These are phyloP conservation scores for Rugosomyces carneus DNA, from an alignment of 1,284 basidiomycete genomes.

Conservation along the genomic window DNA sequence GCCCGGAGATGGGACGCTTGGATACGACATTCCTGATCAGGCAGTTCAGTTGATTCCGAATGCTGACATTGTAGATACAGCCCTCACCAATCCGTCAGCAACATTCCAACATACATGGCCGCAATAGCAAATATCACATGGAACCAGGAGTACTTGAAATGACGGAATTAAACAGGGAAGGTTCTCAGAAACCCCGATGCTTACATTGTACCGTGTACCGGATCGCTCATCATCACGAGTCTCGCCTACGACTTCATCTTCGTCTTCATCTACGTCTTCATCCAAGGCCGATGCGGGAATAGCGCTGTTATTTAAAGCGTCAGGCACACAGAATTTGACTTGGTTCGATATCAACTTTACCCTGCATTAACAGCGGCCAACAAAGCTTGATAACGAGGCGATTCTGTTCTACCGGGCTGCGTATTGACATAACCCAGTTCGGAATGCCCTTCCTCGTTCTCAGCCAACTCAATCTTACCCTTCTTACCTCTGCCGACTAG, in stretches of 20 bases:
- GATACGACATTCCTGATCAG: constrained; percentile 67
- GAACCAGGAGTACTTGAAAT: constrained; percentile 89
- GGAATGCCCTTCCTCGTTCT: constrained; percentile 46
- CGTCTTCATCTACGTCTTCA: constrained; percentile 76
- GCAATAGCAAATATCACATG: constrained; percentile 96
- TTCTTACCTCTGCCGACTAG: constrained; percentile 74
- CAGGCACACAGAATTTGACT: not conserved
- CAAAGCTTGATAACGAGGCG: constrained; percentile 90
- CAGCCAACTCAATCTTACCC: constrained; percentile 59
- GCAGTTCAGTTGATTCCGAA: not conserved
- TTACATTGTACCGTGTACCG: constrained; percentile 95
- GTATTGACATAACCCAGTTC: constrained; percentile 74
- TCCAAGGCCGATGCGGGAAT: constrained; percentile 91
- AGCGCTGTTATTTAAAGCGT: constrained; percentile 42
- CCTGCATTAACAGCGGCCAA: constrained; percentile 95
- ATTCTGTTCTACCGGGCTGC: constrained; percentile 83
- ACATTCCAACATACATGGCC: constrained; percentile 96
- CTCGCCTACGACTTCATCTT: constrained; percentile 68
- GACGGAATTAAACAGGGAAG: constrained; percentile 5
- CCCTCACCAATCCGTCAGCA: constrained; percentile 95
- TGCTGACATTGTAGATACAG: not conserved
- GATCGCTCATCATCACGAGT: constrained; percentile 88
- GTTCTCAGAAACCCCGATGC: constrained; percentile 19
- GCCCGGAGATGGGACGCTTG: constrained; percentile 37
- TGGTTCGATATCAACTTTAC: constrained; percentile 30